phyloP scores from a whole-genome alignment of 768 basidiomycete species.

The Leccinum pellstonianum region DNA sequence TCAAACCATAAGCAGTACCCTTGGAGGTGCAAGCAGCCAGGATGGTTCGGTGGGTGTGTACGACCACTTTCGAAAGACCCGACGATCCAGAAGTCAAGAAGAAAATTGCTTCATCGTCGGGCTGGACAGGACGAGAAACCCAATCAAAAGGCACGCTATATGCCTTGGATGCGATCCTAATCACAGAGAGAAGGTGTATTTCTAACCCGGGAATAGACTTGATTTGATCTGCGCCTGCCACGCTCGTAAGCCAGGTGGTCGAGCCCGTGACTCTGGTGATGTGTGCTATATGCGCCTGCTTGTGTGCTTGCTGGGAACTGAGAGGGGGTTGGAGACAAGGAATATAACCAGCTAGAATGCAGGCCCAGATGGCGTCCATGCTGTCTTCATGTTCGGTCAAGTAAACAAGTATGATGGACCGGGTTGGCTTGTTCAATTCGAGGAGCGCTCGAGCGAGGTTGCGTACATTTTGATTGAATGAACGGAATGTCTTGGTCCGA shows the following conservation, averaged over 20 bases:
- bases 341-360: constrained; percentile 26
- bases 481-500: constrained; percentile 16
- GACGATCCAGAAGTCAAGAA: constrained; percentile 42
- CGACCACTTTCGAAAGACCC: constrained; percentile 41
- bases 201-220: constrained; percentile 20
- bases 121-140: constrained; percentile 14
- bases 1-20: constrained; percentile 32
- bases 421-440: constrained; percentile 18
- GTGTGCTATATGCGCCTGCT: constrained; percentile 25
- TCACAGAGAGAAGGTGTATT: constrained; percentile 25
- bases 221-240: constrained; percentile 25
- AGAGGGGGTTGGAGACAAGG: constrained; percentile 31
- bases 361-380: constrained; percentile 21
- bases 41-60: constrained; percentile 37
- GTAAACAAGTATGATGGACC: constrained; percentile 26
- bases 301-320: constrained; percentile 31
- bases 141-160: constrained; percentile 8
- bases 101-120: constrained; percentile 30
- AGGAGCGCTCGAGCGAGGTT: constrained; percentile 19
- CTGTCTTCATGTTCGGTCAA: constrained; percentile 32
- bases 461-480: constrained; percentile 19
- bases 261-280: constrained; percentile 22
- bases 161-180: constrained; percentile 19
- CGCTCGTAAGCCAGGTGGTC: constrained; percentile 24
- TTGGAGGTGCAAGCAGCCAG: constrained; percentile 35